A percentile compares a stretch with the other conserved stretches of the same genome.
Evolutionary conservation across 768 basidiomycete genomes (phyloP).

Genomic region (Boletus eberwhitei): DNA sequence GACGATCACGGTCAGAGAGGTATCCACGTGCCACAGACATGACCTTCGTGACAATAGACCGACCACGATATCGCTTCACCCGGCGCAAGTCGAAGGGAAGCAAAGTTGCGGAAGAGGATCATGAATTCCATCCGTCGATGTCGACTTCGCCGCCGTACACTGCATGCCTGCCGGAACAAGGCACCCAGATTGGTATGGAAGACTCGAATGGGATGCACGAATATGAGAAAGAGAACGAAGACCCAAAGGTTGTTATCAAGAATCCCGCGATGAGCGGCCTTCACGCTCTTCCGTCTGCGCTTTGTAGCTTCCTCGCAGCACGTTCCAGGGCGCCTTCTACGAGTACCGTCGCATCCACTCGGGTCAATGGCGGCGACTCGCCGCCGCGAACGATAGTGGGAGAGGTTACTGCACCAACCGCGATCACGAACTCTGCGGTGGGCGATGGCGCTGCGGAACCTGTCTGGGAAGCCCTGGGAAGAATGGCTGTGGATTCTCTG

Average conservation of each 20-base stretch:
- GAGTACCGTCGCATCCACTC: constrained; percentile 18
- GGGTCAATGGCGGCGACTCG: background rate
- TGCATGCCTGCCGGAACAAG: background rate
- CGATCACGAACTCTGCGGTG: background rate
- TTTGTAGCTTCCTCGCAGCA: constrained; percentile 7
- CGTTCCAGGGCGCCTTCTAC: constrained; percentile 22
- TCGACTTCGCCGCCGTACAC: background rate
- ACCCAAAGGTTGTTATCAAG: background rate
- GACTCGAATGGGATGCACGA: background rate
- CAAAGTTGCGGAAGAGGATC: background rate
- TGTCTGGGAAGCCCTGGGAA: constrained; percentile 22
- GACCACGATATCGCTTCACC: constrained; percentile 20
- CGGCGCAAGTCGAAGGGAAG: constrained; percentile 10
- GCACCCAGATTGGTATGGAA: background rate
- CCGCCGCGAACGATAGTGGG: background rate
- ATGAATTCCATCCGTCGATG: background rate
- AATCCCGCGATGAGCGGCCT: background rate
- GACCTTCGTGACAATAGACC: constrained; percentile 20
- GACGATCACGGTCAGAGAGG: constrained; percentile 26
- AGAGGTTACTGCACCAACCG: background rate
- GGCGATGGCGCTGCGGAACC: constrained; percentile 5
- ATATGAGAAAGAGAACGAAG: constrained; percentile 2
- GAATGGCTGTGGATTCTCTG: constrained; percentile 23
- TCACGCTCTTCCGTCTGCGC: constrained; percentile 5
- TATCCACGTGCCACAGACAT: constrained; percentile 20